Percentiles rank a stretch among this genome's conserved stretches.
Evolutionary conservation across 148 eudicot genomes (phyloP).

Genomic region (Simmondsia chinensis): DNA sequence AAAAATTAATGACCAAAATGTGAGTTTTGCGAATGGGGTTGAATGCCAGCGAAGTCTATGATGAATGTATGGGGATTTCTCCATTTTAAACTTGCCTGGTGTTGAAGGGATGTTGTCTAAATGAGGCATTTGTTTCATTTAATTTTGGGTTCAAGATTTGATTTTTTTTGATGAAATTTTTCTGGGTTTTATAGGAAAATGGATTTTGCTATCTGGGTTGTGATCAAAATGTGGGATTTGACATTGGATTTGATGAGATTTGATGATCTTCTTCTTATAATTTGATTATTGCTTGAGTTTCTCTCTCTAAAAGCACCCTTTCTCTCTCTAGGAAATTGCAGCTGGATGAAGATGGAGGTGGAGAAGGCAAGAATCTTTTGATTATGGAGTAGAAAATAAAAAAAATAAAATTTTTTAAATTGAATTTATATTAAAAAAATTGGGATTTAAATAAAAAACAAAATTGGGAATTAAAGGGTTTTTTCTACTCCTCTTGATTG

Average conservation of each 20-base stretch:
- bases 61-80: slow-evolving; percentile 45
- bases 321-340: slow-evolving; percentile 7
- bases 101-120: slow-evolving; percentile 54
- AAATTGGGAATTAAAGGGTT: not conserved
- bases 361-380: slow-evolving; percentile 1
- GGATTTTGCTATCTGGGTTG: slow-evolving; percentile 25
- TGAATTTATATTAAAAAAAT: not conserved
- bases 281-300: not conserved
- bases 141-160: not conserved
- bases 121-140: slow-evolving; percentile 33
- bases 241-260: not conserved
- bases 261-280: not conserved
- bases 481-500: not conserved
- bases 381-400: slow-evolving; percentile 5
- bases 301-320: not conserved
- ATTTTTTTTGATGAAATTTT: not conserved
- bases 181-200: slow-evolving; percentile 24
- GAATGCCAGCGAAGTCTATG: slow-evolving; percentile 47
- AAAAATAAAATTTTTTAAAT: too few species aligned
- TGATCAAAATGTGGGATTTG: slow-evolving; percentile 20
- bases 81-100: slow-evolving; percentile 82
- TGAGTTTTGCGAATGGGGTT: slow-evolving; percentile 42
- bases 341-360: not conserved
- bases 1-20: slow-evolving; percentile 50
- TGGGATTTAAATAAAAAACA: not conserved